phyloP scores from a whole-genome alignment of 768 basidiomycete genomes.

The Calocybe gangraenosa region DNA sequence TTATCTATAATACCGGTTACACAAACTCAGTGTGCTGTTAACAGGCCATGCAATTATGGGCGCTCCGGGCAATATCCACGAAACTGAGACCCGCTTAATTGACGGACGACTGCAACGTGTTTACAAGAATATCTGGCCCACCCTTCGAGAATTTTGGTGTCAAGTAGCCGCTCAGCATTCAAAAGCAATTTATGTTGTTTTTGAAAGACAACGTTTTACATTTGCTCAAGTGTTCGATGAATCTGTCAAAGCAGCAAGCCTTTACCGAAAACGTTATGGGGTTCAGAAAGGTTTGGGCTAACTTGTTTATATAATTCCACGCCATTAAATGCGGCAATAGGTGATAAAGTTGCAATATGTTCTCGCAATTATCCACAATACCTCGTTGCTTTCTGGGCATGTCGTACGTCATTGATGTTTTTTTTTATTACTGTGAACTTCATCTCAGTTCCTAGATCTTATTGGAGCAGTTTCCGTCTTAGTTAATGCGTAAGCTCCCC shows the following conservation, averaged over 20 bases:
- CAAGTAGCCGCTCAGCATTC: conserved; percentile 27
- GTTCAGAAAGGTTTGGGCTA: conserved; percentile 38
- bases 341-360: conserved; percentile 42
- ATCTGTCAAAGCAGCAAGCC: conserved; percentile 32
- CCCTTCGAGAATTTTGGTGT: conserved; percentile 47
- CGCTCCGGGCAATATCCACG: conserved; percentile 36
- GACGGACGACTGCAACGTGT: conserved; percentile 42
- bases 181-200: conserved; percentile 43
- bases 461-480: conserved; percentile 47
- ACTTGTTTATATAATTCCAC: neutral
- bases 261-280: conserved; percentile 36
- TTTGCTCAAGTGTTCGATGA: conserved; percentile 34
- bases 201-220: conserved; percentile 41
- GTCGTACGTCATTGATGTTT: conserved; percentile 28
- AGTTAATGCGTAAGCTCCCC: conserved; percentile 37
- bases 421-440: conserved; percentile 4
- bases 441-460: conserved; percentile 24
- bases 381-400: conserved; percentile 45
- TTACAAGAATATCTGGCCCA: conserved; percentile 50
- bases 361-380: conserved; percentile 47
- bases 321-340: conserved; percentile 20
- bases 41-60: conserved; percentile 33
- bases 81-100: conserved; percentile 38
- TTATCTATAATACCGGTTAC: too few species aligned
- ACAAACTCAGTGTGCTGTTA: too few species aligned